These are phyloP conservation scores for Fusarium sp. DNA, from an alignment of 2,329 filamentous ascomycete genomes.

Conservation along the genomic window DNA sequence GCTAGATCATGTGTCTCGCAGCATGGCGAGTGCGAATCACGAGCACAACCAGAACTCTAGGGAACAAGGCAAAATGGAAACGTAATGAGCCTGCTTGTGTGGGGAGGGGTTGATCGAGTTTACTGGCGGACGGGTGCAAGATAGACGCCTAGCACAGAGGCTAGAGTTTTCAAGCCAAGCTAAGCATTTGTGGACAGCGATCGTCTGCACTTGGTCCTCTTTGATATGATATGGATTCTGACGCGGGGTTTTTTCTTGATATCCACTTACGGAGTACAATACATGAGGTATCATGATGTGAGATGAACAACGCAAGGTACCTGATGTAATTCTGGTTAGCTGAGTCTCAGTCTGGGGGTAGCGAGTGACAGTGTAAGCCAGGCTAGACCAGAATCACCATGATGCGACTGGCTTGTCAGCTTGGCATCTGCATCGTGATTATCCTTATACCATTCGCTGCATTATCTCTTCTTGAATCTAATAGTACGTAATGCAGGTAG, in stretches of 20 bases:
- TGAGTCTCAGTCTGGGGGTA: slow-evolving; percentile 29
- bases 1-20: neutral
- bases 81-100: slow-evolving; percentile 31
- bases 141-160: slow-evolving; percentile 24
- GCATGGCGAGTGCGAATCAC: neutral
- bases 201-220: slow-evolving; percentile 26
- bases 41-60: neutral
- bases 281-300: slow-evolving; percentile 26
- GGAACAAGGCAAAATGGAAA: slow-evolving; percentile 15
- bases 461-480: neutral
- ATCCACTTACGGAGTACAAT: slow-evolving; percentile 17
- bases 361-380: neutral
- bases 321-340: slow-evolving; percentile 25
- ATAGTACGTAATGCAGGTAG: neutral
- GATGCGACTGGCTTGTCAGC: slow-evolving; percentile 12
- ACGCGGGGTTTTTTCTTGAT: slow-evolving; percentile 31
- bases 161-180: slow-evolving; percentile 24
- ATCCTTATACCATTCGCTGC: neutral
- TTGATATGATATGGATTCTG: slow-evolving; percentile 23
- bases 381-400: neutral
- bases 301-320: slow-evolving; percentile 29
- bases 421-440: neutral
- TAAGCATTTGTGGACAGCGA: slow-evolving; percentile 29
- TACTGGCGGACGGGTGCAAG: slow-evolving; percentile 13
- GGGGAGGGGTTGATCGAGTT: slow-evolving; percentile 13